A percentile compares a stretch with the other conserved stretches of the same genome.
Conservation (phyloP, 2,329 filamentous ascomycete genomes). For the Xylaria sp. region DNA sequence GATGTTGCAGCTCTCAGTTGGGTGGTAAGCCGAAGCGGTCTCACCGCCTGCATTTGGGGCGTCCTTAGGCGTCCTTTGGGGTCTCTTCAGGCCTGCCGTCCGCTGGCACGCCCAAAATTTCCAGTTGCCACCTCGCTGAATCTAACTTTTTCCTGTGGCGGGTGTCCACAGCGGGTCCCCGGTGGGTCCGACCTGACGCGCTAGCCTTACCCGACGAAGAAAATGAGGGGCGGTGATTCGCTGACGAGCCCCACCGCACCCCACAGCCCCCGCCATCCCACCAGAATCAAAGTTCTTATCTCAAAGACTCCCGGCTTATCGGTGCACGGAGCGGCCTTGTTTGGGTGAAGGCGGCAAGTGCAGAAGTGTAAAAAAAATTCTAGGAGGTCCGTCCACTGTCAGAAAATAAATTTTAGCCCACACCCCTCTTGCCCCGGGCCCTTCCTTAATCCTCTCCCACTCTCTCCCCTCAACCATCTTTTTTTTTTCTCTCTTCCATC, state of each 20-base stretch:
- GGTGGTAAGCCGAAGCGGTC: background rate
- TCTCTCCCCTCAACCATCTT: constrained; percentile 10
- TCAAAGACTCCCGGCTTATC: constrained; percentile 5
- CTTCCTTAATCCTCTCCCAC: constrained; percentile 2
- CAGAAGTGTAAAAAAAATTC: constrained; percentile 5
- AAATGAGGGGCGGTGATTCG: background rate
- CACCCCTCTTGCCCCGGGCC: constrained; percentile 13
- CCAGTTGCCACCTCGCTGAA: background rate
- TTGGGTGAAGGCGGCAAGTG: background rate
- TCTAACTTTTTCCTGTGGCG: constrained; percentile 5
- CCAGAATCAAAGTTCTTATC: background rate
- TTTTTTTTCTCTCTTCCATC: constrained; percentile 16
- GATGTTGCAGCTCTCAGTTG: too few relatives aligned
- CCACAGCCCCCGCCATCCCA: background rate
- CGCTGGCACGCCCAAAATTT: background rate
- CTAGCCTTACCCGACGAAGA: background rate
- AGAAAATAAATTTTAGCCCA: constrained; percentile 20
- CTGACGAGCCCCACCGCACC: background rate
- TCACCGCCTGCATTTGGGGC: background rate
- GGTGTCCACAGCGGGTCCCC: background rate
- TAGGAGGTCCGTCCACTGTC: constrained; percentile 10
- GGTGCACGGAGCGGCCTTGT: background rate
- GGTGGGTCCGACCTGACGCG: background rate
- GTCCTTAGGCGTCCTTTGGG: background rate
- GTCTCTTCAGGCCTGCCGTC: too few relatives aligned